Evolutionary conservation across 257 asterid genomes (phyloP).

Genomic region (Penstemon newberryi): DNA sequence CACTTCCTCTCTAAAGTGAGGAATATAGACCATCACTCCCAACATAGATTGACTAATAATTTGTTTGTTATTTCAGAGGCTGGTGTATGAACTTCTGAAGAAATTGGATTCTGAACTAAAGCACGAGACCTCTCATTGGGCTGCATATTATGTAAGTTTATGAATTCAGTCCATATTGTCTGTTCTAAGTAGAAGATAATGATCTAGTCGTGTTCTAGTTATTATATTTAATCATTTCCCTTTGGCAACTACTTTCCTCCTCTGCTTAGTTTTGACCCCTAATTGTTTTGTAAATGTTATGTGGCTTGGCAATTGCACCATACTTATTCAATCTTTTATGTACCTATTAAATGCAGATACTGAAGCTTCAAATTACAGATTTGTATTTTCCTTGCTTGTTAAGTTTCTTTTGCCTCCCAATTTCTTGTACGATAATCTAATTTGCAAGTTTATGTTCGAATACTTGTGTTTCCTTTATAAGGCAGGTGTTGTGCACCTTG

Average conservation of each 20-base stretch:
- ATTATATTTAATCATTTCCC: background rate
- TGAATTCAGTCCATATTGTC: slow-evolving; percentile 3
- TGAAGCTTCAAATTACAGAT: slow-evolving; percentile 8
- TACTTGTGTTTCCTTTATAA: background rate
- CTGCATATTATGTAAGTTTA: slow-evolving; percentile 88
- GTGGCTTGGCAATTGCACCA: background rate
- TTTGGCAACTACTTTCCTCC: background rate
- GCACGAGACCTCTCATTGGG: slow-evolving; percentile 90
- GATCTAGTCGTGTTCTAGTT: slow-evolving; percentile 4
- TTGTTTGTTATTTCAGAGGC: slow-evolving; percentile 59
- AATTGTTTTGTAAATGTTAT: background rate
- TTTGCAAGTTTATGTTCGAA: background rate
- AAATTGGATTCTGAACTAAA: slow-evolving; percentile 91
- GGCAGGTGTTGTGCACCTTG: background rate
- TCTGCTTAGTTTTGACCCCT: background rate
- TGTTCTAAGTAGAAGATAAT: background rate
- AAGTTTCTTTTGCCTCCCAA: background rate
- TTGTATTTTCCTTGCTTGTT: slow-evolving; percentile 3
- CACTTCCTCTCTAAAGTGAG: slow-evolving; percentile 5
- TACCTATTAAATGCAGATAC: slow-evolving; percentile 1
- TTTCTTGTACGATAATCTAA: background rate
- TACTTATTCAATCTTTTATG: background rate
- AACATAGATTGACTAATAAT: slow-evolving; percentile 17
- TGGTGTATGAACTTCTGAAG: slow-evolving; percentile 79
- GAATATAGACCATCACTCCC: background rate